phyloP scores from a whole-genome alignment of 73 alveolate species.

The Paramecium biaurelia region DNA sequence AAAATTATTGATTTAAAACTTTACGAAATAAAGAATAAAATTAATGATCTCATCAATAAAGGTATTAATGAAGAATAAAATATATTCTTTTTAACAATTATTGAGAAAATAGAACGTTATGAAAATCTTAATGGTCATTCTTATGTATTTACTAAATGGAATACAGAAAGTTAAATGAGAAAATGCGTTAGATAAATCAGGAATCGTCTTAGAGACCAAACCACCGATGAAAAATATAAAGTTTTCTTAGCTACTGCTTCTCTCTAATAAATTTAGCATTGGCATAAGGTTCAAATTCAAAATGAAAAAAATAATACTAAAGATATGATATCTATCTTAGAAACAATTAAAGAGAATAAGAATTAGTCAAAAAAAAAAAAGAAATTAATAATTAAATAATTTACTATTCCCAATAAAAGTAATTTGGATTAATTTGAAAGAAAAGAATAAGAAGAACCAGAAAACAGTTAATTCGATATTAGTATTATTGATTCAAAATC shows the following conservation, averaged over 20 bases:
- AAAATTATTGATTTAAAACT: not conserved
- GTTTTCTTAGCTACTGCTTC: not conserved
- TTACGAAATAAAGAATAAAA: not conserved
- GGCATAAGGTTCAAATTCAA: not conserved
- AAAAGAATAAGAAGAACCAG: not conserved
- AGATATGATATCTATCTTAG: not conserved
- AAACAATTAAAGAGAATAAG: not conserved
- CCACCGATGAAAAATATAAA: not conserved
- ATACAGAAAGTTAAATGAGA: not conserved
- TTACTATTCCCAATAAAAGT: not conserved
- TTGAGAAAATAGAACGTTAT: not conserved
- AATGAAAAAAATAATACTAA: not conserved
- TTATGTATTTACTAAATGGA: not conserved
- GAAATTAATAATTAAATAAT: not conserved
- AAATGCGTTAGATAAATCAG: not conserved
- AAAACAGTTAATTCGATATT: not conserved
- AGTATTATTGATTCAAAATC: not conserved
- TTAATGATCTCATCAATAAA: not conserved
- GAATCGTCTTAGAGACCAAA: not conserved
- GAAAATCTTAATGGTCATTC: not conserved
- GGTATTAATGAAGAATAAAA: not conserved
- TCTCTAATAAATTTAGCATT: not conserved
- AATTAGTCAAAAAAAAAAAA: not conserved
- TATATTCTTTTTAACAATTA: not conserved
- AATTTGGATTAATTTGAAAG: not conserved